Conservation (phyloP, 441 rosid species). For the Corymbia citriodora region DNA sequence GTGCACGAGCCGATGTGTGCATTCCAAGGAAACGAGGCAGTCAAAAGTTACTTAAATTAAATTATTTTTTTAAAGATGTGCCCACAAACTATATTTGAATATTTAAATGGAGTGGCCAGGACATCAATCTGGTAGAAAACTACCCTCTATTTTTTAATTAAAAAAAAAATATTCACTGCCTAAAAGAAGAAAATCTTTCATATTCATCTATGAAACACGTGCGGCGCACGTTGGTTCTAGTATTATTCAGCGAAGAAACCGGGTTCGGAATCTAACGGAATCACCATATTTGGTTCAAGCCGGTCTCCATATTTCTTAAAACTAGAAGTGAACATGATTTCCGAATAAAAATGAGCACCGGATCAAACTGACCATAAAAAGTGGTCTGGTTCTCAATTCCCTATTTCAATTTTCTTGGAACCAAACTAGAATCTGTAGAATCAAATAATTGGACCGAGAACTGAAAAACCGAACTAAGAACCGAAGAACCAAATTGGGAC, state of each 20-base stretch:
- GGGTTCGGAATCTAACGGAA: background rate
- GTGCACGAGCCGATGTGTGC: background rate
- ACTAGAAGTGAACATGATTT: background rate
- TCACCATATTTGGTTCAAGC: background rate
- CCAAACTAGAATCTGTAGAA: background rate
- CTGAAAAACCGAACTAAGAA: fast-evolving
- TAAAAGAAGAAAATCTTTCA: background rate
- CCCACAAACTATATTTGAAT: background rate
- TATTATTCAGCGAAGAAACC: background rate
- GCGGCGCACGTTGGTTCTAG: background rate
- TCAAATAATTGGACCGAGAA: background rate
- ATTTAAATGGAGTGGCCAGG: background rate
- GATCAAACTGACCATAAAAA: background rate
- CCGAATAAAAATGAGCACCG: background rate
- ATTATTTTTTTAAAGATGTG: background rate
- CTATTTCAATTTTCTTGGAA: background rate
- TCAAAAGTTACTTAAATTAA: background rate
- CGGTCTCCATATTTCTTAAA: background rate
- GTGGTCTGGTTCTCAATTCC: fast-evolving
- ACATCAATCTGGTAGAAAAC: background rate
- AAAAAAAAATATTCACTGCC: background rate
- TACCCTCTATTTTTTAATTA: background rate
- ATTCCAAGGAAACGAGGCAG: background rate
- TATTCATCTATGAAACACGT: background rate
- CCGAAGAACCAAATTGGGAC: background rate